Percentiles rank a stretch among this genome's conserved stretches.
These are phyloP conservation scores for Lentinus tigrinus DNA, from an alignment of 768 basidiomycete genomes.

Conservation along the genomic window DNA sequence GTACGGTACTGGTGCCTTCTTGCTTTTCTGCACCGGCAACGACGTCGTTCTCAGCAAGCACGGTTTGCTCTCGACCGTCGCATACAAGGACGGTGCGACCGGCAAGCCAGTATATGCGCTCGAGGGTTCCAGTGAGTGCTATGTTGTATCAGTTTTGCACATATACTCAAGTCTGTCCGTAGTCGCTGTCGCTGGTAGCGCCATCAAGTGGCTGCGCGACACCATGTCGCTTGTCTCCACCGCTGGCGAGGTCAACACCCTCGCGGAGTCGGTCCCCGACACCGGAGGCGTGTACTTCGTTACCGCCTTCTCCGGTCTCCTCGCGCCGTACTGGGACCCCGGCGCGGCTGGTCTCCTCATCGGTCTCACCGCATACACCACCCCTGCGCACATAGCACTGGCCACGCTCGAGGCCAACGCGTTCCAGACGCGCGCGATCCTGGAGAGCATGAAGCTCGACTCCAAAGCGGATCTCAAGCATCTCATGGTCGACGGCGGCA, in stretches of 20 bases:
- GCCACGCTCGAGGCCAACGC: conserved; percentile 96
- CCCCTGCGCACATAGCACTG: conserved; percentile 88
- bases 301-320: conserved; percentile 91
- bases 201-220: conserved; percentile 70
- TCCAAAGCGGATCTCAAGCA: conserved; percentile 75
- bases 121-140: conserved; percentile 85
- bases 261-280: conserved; percentile 73
- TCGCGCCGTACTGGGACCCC: conserved; percentile 98
- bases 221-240: conserved; percentile 79
- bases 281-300: conserved; percentile 96
- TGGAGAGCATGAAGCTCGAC: conserved; percentile 94
- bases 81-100: conserved; percentile 81
- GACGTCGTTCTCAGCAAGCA: conserved; percentile 84
- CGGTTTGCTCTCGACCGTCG: conserved; percentile 91
- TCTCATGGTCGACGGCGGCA: conserved; percentile 97
- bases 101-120: conserved; percentile 87
- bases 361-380: conserved; percentile 85
- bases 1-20: conserved; percentile 95
- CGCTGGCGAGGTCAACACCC: conserved; percentile 80
- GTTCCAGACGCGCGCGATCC: conserved; percentile 92
- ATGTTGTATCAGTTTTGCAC: not conserved
- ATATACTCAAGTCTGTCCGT: not conserved
- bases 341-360: conserved; percentile 85
- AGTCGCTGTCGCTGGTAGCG: not conserved
- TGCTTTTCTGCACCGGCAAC: conserved; percentile 90